Percentiles rank a stretch among this genome's conserved stretches.
These are phyloP conservation scores for Digitaria exilis DNA, from an alignment of 202 grass and related monocot genomes.

Conservation along the genomic window DNA sequence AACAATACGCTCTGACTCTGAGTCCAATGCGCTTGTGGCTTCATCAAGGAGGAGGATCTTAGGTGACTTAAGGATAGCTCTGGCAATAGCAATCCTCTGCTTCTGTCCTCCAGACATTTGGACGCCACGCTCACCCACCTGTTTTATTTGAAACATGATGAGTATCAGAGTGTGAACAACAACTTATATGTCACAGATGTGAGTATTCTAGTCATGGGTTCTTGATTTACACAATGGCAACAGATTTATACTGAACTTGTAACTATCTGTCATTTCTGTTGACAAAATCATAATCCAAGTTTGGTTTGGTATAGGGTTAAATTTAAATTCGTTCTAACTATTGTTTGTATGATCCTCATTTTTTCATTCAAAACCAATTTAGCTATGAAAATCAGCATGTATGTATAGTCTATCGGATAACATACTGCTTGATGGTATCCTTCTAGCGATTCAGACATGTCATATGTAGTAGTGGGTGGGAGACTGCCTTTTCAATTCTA, in stretches of 20 bases:
- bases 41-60: conserved; percentile 98
- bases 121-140: conserved; percentile 89
- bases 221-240: conserved; percentile 9
- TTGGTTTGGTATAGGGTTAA: conserved; percentile 3
- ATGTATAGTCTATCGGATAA: conserved; percentile 2
- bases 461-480: not conserved
- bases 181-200: conserved; percentile 7
- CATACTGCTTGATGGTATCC: not conserved
- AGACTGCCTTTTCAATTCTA: conserved; percentile 12
- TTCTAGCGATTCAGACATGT: conserved; percentile 1
- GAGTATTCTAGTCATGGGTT: not conserved
- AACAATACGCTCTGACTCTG: conserved; percentile 74
- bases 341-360: not conserved
- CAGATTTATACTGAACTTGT: not conserved
- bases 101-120: conserved; percentile 99
- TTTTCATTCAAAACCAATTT: not conserved
- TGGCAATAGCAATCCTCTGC: conserved; percentile 92
- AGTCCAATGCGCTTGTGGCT: conserved; percentile 90
- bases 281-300: conserved; percentile 26
- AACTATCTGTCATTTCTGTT: conserved; percentile 21
- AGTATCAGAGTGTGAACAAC: not conserved
- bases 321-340: not conserved
- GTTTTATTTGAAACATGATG: conserved; percentile 21
- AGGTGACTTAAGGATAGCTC: conserved; percentile 87
- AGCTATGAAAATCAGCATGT: conserved; percentile 16